Evolutionary conservation across 768 basidiomycete genomes (phyloP).

Genomic region (Boletus rubroflammeus): DNA sequence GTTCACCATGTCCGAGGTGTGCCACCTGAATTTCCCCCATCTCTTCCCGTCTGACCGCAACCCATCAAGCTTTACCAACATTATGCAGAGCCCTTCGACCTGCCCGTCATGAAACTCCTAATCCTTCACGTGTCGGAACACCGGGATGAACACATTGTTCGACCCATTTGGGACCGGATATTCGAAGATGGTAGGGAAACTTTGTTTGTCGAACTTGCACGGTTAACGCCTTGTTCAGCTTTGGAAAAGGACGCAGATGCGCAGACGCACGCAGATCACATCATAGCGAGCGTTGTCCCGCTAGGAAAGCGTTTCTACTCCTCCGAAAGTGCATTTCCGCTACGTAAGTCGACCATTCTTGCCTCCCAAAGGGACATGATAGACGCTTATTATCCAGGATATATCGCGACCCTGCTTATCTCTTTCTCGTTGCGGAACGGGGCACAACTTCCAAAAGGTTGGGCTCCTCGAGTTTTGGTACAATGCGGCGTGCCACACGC

Average conservation of each 20-base stretch:
- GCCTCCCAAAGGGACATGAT: not conserved
- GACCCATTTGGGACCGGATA: slow-evolving; percentile 86
- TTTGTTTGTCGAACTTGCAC: not conserved
- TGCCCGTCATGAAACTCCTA: slow-evolving; percentile 79
- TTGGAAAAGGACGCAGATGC: slow-evolving; percentile 55
- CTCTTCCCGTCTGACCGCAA: slow-evolving; percentile 10
- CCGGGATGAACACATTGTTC: slow-evolving; percentile 75
- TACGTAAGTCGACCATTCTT: slow-evolving; percentile 50
- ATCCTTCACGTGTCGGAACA: slow-evolving; percentile 94
- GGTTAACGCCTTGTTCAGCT: slow-evolving; percentile 34
- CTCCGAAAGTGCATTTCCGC: slow-evolving; percentile 85
- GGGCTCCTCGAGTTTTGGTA: slow-evolving; percentile 75
- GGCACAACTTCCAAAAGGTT: slow-evolving; percentile 62
- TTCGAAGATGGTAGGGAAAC: slow-evolving; percentile 66
- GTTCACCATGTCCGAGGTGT: slow-evolving; percentile 82
- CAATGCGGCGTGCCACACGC: slow-evolving; percentile 79
- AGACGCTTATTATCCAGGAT: slow-evolving; percentile 44
- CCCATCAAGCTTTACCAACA: slow-evolving; percentile 71
- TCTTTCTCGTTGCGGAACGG: slow-evolving; percentile 64
- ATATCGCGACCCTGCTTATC: slow-evolving; percentile 72
- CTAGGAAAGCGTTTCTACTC: slow-evolving; percentile 87
- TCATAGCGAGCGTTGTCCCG: slow-evolving; percentile 61
- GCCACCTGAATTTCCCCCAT: slow-evolving; percentile 16
- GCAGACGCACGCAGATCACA: slow-evolving; percentile 53
- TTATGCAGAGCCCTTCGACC: slow-evolving; percentile 83